These are phyloP conservation scores for Dictyostelium intermedium DNA, from an alignment of 78 protist species.

Conservation along the genomic window DNA sequence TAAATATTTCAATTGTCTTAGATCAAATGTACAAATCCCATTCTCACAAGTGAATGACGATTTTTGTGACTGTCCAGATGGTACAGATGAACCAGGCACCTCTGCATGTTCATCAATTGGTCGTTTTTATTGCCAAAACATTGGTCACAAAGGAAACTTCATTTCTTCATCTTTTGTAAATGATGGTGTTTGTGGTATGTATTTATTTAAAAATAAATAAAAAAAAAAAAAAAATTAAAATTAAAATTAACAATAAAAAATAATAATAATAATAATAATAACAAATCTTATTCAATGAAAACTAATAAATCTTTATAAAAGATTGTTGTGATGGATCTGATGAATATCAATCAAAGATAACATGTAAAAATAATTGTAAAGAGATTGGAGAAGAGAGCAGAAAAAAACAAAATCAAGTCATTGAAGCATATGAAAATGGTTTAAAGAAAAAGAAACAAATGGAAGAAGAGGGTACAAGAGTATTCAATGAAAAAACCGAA, in stretches of 20 bases:
- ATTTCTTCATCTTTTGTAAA: slow-evolving; percentile 81
- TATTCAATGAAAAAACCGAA: neutral
- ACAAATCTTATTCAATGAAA: neutral
- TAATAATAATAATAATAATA: neutral
- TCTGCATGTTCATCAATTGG: slow-evolving; percentile 68
- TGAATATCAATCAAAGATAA: slow-evolving; percentile 28
- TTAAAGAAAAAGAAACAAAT: slow-evolving; percentile 49
- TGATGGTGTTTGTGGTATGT: slow-evolving; percentile 91
- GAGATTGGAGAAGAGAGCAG: slow-evolving; percentile 28
- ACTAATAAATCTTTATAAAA: neutral
- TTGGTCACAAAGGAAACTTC: slow-evolving; percentile 26
- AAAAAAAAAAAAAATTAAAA: neutral
- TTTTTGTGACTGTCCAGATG: slow-evolving; percentile 93
- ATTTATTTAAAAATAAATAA: neutral
- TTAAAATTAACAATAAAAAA: too few species aligned
- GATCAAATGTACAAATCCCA: slow-evolving; percentile 36
- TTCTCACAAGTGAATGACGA: slow-evolving; percentile 88
- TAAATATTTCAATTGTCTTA: slow-evolving; percentile 24
- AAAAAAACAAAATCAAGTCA: neutral
- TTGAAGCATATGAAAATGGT: slow-evolving; percentile 11
- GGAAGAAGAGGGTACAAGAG: slow-evolving; percentile 21
- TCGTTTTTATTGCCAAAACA: slow-evolving; percentile 82
- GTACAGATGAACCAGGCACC: slow-evolving; percentile 93
- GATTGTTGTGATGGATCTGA: slow-evolving; percentile 88
- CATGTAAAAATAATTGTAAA: slow-evolving; percentile 57